Percentiles rank a stretch among this genome's conserved stretches.
Conservation (phyloP, 78 protist genomes). For the Pigoraptor vietnamica region DNA sequence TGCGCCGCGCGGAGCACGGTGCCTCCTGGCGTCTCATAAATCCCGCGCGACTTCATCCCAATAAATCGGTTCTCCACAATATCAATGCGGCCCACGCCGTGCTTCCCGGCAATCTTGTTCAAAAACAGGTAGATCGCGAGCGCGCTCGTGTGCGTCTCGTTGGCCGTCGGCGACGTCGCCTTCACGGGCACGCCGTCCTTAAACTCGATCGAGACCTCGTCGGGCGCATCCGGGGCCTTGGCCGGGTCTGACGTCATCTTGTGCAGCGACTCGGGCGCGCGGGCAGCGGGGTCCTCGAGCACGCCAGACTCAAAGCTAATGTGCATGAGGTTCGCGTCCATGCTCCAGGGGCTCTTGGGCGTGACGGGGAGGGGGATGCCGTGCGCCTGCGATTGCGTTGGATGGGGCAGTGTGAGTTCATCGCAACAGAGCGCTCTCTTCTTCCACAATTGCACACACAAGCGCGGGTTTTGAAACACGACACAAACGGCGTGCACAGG, state of each 20-base stretch:
- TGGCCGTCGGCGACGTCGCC: constrained; percentile 1
- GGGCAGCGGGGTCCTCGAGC: constrained; percentile 36
- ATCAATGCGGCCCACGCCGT: constrained; percentile 71
- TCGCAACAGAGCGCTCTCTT: too few species aligned
- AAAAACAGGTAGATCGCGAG: background rate
- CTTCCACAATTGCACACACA: too few species aligned
- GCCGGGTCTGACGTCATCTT: background rate
- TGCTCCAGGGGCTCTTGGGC: constrained; percentile 15
- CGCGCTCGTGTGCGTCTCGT: background rate
- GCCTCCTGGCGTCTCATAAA: constrained; percentile 65
- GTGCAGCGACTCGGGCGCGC: constrained; percentile 10
- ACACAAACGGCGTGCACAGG: too few species aligned
- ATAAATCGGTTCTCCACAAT: constrained; percentile 67
- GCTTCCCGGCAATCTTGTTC: constrained; percentile 40
- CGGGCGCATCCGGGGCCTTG: background rate
- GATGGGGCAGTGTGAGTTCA: too few species aligned
- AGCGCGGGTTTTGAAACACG: too few species aligned
- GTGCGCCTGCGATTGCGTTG: background rate
- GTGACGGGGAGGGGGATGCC: constrained; percentile 19
- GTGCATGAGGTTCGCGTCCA: constrained; percentile 38
- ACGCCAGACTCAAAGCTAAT: constrained; percentile 27
- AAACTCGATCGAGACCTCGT: background rate
- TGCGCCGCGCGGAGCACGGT: constrained; percentile 56
- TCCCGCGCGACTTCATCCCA: constrained; percentile 64
- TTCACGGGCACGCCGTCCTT: constrained; percentile 36